Evolutionary conservation across 2,329 filamentous ascomycete genomes (phyloP), one percentile per base, ranked within the genome.

Genomic region (Acrocalymma vagum): DNA sequence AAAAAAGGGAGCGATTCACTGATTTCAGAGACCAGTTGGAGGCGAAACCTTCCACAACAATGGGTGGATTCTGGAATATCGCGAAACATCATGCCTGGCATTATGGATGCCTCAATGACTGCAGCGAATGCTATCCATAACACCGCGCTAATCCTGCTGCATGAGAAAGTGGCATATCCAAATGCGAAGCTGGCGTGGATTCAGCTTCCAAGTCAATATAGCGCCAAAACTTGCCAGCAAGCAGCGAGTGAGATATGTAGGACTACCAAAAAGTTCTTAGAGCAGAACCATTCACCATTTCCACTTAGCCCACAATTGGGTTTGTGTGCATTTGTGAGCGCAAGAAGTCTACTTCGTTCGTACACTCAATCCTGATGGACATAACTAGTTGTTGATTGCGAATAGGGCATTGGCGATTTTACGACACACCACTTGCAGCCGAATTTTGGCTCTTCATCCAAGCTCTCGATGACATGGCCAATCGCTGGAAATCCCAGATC

Each of bases 1-100:
- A n/a, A n/a, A n/a, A n/a, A n/a, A n/a, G n/a, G n/a, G n/a, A n/a
- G n/a, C n/a, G n/a, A n/a, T n/a, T n/a, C n/a, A n/a, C n/a, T n/a
- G n/a, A n/a, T 3, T 16, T 24, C 22, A 21, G 17, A 37, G 33
- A 7, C n/a, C n/a, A 25, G 23, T 25, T 38, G 35, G 38, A 42
- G 36, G 14, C 10, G n/a, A 18, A 16, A 14, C 2, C 20, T 42
- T 7, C 38, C 38, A 1, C 38, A 36, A 8, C 38, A 42, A 30
- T 42, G 38, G 38, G 26, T 13, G 6, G 38, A 42, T 25, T 42
- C 38, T 6, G 38, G 38, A 3, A 16, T 35, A n/a, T 42, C 38
- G n/a, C 24, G 38, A 6, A 23, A n/a, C 5, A 26, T 30, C n/a
- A 4, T 35, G 15, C 31, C 38, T 10, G 38, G 38, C 18, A 21